phyloP scores from a whole-genome alignment of 352 stramenopile genomes.

The Pythium oligandrum region DNA sequence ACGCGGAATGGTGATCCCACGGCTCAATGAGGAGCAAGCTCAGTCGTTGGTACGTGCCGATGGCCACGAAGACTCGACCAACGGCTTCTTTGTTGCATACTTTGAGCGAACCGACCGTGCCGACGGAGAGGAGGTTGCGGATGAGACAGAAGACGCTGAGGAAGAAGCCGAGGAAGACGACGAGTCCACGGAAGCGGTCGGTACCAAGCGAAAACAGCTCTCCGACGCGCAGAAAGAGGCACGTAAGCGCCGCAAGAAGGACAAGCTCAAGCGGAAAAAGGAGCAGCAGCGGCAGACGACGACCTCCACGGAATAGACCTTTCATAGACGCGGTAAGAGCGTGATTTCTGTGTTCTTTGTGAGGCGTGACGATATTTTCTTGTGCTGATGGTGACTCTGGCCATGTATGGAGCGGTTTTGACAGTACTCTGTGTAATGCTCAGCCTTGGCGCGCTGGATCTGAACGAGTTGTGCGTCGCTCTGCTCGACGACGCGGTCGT shows the following conservation, averaged over 20 bases:
- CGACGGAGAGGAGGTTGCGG: conserved; percentile 4
- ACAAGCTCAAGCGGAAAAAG: conserved; percentile 71
- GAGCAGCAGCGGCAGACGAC: conserved; percentile 12
- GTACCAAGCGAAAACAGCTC: conserved; percentile 59
- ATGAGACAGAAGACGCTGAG: background rate
- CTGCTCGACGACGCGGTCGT: conserved; percentile 36
- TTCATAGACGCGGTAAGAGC: conserved; percentile 14
- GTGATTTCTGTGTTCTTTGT: background rate
- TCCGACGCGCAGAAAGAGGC: conserved; percentile 57
- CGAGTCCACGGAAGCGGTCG: conserved; percentile 2
- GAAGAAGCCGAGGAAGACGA: conserved; percentile 1
- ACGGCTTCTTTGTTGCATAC: conserved; percentile 97
- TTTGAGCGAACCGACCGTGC: conserved; percentile 73
- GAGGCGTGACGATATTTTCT: too few relatives aligned
- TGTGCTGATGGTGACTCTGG: conserved; percentile 2
- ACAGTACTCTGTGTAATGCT: conserved; percentile 41
- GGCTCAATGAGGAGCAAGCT: conserved; percentile 57
- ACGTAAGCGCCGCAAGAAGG: conserved; percentile 53
- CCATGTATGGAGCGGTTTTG: conserved; percentile 23
- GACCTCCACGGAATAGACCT: background rate
- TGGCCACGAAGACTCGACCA: conserved; percentile 90
- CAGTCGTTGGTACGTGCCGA: conserved; percentile 89
- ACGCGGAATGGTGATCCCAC: conserved; percentile 55
- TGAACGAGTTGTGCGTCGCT: conserved; percentile 48
- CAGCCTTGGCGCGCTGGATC: conserved; percentile 47